Percentiles rank a stretch among this genome's conserved stretches.
phyloP scores from a whole-genome alignment of 1,139 yeast species.

The Yamadazyma membranifaciens region DNA sequence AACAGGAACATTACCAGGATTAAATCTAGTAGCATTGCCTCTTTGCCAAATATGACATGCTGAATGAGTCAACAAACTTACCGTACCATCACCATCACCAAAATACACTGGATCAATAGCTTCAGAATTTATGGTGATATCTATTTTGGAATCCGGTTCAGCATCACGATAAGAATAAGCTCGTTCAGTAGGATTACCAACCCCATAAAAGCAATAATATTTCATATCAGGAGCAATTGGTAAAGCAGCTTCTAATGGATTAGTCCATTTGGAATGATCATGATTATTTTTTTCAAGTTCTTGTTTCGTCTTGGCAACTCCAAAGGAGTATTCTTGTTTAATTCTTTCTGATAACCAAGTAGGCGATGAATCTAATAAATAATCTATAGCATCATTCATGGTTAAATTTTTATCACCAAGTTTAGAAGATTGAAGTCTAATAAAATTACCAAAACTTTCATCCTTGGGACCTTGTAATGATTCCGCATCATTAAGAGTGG shows the following conservation, averaged over 20 bases:
- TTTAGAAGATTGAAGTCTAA: conserved; percentile 51
- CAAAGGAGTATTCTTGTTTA: conserved; percentile 71
- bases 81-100: conserved; percentile 97
- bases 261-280: conserved; percentile 79
- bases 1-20: conserved; percentile 74
- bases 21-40: conserved; percentile 62
- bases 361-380: conserved; percentile 63
- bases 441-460: conserved; percentile 71
- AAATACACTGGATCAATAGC: conserved; percentile 60
- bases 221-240: conserved; percentile 95
- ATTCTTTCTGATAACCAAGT: conserved; percentile 71
- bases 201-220: conserved; percentile 88
- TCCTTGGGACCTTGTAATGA: conserved; percentile 24
- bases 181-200: conserved; percentile 93
- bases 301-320: conserved; percentile 57
- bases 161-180: conserved; percentile 74
- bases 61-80: conserved; percentile 78
- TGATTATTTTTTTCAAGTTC: conserved; percentile 65
- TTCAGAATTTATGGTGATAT: conserved; percentile 67
- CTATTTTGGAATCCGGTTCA: conserved; percentile 57
- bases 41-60: conserved; percentile 85
- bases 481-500: conserved; percentile 18
- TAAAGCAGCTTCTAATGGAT: conserved; percentile 86
- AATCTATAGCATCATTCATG: conserved; percentile 63
- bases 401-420: conserved; percentile 50